A percentile compares a stretch with the other conserved stretches of the same genome.
Conservation (phyloP, 164 flowering plant genomes). For the Macadamia integrifolia region DNA sequence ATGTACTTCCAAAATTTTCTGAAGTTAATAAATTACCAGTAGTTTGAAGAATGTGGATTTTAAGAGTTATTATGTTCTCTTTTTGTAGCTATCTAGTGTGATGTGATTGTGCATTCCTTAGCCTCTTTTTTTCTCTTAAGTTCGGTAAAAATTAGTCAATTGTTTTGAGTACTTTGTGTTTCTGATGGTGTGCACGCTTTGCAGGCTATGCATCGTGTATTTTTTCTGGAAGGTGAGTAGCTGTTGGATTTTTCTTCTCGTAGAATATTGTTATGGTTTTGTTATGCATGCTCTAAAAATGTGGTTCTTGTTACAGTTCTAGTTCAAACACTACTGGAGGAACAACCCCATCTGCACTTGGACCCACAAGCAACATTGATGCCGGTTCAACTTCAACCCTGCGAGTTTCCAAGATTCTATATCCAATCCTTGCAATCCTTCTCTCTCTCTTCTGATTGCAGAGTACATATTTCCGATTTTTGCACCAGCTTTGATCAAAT, state of each 20-base stretch:
- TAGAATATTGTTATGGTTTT: neutral
- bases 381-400: slow-evolving; percentile 16
- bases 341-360: slow-evolving; percentile 26
- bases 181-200: neutral
- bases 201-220: slow-evolving; percentile 68
- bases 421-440: slow-evolving; percentile 14
- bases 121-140: neutral
- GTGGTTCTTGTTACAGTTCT: slow-evolving; percentile 26
- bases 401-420: slow-evolving; percentile 17
- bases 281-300: neutral
- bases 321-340: slow-evolving; percentile 28
- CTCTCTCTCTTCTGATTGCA: slow-evolving; percentile 17
- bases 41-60: no score
- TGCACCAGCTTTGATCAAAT: neutral
- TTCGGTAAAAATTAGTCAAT: no score
- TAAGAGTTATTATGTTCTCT: neutral
- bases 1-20: neutral
- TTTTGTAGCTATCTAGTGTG: neutral
- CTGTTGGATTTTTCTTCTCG: neutral
- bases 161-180: no score
- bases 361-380: slow-evolving; percentile 33
- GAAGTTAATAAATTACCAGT: neutral
- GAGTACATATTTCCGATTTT: slow-evolving; percentile 7
- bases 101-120: neutral
- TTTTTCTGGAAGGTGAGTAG: slow-evolving; percentile 60